Conservation (phyloP, 2,329 filamentous ascomycete genomes). For the Berkeleyomyces basicola region DNA sequence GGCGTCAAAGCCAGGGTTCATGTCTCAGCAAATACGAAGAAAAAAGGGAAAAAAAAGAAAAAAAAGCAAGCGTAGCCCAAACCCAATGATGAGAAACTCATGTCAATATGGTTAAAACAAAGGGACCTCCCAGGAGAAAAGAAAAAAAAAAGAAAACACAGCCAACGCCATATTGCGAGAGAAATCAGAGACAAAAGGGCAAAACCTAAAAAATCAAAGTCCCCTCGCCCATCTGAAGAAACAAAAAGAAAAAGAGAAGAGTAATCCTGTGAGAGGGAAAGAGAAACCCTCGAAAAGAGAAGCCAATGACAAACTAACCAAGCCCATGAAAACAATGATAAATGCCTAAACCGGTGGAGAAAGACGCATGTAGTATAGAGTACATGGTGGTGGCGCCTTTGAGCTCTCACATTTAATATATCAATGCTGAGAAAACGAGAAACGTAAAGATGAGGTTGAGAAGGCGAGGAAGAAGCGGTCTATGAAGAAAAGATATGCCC, state of each 20-base stretch:
- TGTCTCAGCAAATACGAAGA: neutral
- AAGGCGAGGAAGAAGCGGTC: neutral
- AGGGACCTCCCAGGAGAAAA: conserved; percentile 5
- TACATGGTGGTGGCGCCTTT: neutral
- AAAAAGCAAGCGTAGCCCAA: neutral
- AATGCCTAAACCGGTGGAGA: neutral
- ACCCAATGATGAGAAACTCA: neutral
- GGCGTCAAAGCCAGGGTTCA: neutral
- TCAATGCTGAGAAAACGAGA: neutral
- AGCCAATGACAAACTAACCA: neutral
- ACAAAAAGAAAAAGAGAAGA: neutral
- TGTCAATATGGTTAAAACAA: neutral
- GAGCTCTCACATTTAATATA: neutral
- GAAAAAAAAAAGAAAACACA: conserved; percentile 7
- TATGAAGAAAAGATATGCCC: neutral
- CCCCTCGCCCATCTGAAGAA: neutral
- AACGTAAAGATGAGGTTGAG: neutral
- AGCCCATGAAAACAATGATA: neutral
- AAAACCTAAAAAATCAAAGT: neutral
- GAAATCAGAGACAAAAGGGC: neutral
- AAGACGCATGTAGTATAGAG: neutral
- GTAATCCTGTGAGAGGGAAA: neutral
- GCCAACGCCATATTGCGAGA: neutral
- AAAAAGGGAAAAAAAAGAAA: neutral
- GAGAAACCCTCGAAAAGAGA: neutral